Conservation (phyloP, 148 eudicot genomes). For the Silene latifolia region DNA sequence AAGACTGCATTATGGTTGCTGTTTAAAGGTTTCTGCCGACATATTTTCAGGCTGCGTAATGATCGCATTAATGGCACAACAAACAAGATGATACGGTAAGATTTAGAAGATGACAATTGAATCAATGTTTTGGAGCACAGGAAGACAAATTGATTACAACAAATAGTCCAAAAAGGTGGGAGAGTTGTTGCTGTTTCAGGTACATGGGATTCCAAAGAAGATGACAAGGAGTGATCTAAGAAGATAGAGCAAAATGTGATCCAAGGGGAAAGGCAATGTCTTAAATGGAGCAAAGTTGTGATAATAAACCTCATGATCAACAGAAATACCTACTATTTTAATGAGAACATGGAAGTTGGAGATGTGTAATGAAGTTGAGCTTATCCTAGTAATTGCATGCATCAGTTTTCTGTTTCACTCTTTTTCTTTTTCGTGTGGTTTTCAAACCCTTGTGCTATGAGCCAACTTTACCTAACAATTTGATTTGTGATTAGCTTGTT, state of each 20-base stretch:
- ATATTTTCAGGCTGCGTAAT: too few relatives aligned
- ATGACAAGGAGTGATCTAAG: neutral
- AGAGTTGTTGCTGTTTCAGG: neutral
- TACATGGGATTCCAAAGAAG: neutral
- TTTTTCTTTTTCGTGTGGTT: neutral
- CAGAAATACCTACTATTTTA: conserved; percentile 9
- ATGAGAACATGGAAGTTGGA: conserved; percentile 1
- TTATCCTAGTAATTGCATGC: neutral
- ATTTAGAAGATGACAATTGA: neutral
- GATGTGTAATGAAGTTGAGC: conserved; percentile 5
- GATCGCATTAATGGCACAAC: neutral
- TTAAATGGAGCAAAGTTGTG: neutral
- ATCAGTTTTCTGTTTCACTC: neutral
- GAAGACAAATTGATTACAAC: neutral
- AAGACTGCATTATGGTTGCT: too few relatives aligned
- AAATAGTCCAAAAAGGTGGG: neutral
- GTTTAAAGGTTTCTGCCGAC: too few relatives aligned
- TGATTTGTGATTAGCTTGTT: neutral
- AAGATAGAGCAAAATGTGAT: conserved; percentile 9
- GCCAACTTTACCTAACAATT: neutral
- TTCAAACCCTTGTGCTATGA: neutral
- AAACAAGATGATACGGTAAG: neutral
- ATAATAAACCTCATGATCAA: neutral
- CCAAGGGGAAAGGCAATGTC: conserved; percentile 12
- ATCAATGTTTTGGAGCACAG: neutral